phyloP scores from a whole-genome alignment of 75 land plant species.

The Picea glauca region DNA sequence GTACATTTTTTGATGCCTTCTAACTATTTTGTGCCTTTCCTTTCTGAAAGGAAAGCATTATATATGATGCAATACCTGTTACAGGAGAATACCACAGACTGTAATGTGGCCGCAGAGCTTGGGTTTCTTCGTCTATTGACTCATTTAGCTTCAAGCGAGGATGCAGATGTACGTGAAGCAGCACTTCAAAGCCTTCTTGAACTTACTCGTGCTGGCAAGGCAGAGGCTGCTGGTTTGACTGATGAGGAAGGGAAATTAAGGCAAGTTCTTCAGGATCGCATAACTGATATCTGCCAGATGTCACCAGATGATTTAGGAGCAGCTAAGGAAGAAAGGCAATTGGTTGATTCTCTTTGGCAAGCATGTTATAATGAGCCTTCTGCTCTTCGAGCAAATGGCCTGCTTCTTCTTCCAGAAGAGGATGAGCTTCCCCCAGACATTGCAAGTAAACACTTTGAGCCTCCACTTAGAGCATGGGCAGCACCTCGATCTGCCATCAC shows the following conservation, averaged over 20 bases:
- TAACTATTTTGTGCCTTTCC: neutral
- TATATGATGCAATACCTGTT: slow-evolving; percentile 80
- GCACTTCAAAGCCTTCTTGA: slow-evolving; percentile 75
- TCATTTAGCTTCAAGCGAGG: slow-evolving; percentile 61
- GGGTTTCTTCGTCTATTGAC: slow-evolving; percentile 71
- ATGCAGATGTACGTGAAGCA: slow-evolving; percentile 81
- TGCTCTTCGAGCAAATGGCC: slow-evolving; percentile 60
- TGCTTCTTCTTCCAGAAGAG: slow-evolving; percentile 80
- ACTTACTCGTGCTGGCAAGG: slow-evolving; percentile 37
- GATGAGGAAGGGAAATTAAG: slow-evolving; percentile 56
- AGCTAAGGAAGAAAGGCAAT: slow-evolving; percentile 70
- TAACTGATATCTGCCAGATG: slow-evolving; percentile 50
- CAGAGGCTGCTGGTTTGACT: neutral
- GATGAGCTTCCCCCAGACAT: slow-evolving; percentile 90
- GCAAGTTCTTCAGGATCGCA: slow-evolving; percentile 52
- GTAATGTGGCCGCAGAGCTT: slow-evolving; percentile 54
- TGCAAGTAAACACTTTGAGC: slow-evolving; percentile 72
- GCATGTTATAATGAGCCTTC: slow-evolving; percentile 75
- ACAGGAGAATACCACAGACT: slow-evolving; percentile 74
- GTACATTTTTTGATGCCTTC: too few relatives aligned
- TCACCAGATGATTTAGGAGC: slow-evolving; percentile 71
- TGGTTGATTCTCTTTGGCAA: slow-evolving; percentile 74
- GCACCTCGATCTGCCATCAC: slow-evolving; percentile 16
- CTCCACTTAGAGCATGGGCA: slow-evolving; percentile 78
- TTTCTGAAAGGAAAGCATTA: slow-evolving; percentile 80